Evolutionary conservation across 164 flowering plant species (phyloP), one percentile per base, ranked within the genome.

Genomic region (Echeveria elegans): DNA sequence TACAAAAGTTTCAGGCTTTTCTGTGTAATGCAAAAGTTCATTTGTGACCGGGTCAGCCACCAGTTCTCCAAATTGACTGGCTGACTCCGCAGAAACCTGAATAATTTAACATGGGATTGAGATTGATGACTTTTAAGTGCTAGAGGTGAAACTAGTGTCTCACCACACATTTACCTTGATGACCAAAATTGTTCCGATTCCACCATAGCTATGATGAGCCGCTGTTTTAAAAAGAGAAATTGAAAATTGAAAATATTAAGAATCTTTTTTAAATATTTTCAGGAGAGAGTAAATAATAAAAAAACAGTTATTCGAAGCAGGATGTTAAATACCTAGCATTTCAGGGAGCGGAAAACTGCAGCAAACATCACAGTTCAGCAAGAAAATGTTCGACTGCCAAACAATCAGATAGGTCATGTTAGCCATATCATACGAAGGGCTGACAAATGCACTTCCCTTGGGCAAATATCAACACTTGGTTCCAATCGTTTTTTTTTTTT

Each of bases 1-100:
- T 85, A 93, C 98, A 86, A 93, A 93, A 67, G 97, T 90, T 79
- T 93, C 98, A 43, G 98, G 98, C 78, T 91, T 93, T 75, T 90
- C 97, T 0, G 98, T 85, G 74, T 93, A 93, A 75, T 93, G 98
- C 86, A 93, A 72, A 69, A 94, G 72, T 70, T 94, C 98, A 70
- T 89, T 84, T 70, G 98, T 88, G 66, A 43, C 69, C 52, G 95
- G 90, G 84, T 93, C 98, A 40, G 97, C 95, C 24, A 93, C 92
- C 77, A 91, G 77, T 74, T 90, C 98, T 16, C 98, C 98, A 79
- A 94, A 94, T 77, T 90, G 85, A 72, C 72, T 80, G 41, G 98
- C 98, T 43, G 93, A 83, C 73, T 94, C 98, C 18, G 96, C 86
- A 72, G 95, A 91, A 69, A 94, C 98, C 98, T 94, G 74, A 32